Evolutionary conservation across 1,284 basidiomycete genomes (phyloP).

Genomic region (Leccinum variabile): DNA sequence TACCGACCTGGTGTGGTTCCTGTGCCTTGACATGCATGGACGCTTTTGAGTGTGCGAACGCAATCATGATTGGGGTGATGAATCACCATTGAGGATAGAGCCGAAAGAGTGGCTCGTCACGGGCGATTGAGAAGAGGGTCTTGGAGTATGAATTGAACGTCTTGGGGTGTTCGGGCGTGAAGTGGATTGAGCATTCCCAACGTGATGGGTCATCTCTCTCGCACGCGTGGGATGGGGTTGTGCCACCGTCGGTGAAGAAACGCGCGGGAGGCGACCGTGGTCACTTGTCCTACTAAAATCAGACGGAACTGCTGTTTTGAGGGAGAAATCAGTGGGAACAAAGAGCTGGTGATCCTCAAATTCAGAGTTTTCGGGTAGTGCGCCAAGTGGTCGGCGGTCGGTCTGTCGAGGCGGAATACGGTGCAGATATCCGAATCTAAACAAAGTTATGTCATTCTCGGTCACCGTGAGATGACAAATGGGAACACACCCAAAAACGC

Average conservation of each 20-base stretch:
- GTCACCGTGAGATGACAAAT: slow-evolving; percentile 8
- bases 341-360: slow-evolving; percentile 66
- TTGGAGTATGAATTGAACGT: slow-evolving; percentile 28
- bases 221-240: slow-evolving; percentile 35
- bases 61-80: slow-evolving; percentile 38
- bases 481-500: slow-evolving; percentile 81
- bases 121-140: slow-evolving; percentile 24
- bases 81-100: slow-evolving; percentile 46
- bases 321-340: slow-evolving; percentile 62
- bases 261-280: slow-evolving; percentile 10
- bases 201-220: slow-evolving; percentile 23
- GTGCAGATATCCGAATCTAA: slow-evolving; percentile 81
- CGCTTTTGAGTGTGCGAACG: slow-evolving; percentile 37
- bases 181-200: slow-evolving; percentile 17
- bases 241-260: slow-evolving; percentile 23
- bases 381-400: slow-evolving; percentile 53
- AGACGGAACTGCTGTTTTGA: slow-evolving; percentile 13
- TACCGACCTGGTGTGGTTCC: slow-evolving; percentile 26
- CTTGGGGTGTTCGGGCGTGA: slow-evolving; percentile 34
- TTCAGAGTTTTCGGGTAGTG: slow-evolving; percentile 50
- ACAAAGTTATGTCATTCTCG: slow-evolving; percentile 2
- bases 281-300: slow-evolving; percentile 8
- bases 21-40: slow-evolving; percentile 38
- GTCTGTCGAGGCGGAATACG: slow-evolving; percentile 76
- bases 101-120: slow-evolving; percentile 32